Evolutionary conservation across 139 green algal genomes (phyloP).

Genomic region (Astrephomene gubernaculifera): DNA sequence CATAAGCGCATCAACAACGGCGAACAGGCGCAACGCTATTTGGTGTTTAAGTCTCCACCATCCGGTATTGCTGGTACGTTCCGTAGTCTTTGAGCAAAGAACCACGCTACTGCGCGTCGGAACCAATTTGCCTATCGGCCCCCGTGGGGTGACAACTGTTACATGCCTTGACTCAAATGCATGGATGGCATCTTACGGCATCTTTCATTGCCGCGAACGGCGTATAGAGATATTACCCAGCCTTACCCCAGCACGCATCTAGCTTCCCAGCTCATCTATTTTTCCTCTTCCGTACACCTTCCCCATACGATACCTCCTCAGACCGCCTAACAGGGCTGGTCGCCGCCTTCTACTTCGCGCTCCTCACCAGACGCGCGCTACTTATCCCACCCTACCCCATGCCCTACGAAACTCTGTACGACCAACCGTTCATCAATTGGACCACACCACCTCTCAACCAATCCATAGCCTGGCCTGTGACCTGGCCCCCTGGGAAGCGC

Average conservation of each 20-base stretch:
- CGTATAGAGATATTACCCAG: not conserved
- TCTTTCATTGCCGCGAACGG: not conserved
- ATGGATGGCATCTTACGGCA: not conserved
- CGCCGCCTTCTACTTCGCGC: not conserved
- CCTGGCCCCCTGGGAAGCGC: not conserved
- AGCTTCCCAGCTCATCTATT: not conserved
- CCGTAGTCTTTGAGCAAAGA: not conserved
- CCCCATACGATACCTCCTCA: not conserved
- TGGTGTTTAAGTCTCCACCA: not conserved
- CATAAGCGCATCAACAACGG: not conserved
- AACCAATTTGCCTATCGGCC: not conserved
- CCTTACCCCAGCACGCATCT: not conserved
- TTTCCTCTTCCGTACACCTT: not conserved
- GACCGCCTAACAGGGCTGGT: not conserved
- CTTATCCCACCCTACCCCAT: not conserved
- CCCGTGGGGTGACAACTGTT: not conserved
- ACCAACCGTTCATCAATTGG: conserved; percentile 19
- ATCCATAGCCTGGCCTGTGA: not conserved
- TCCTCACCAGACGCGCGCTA: not conserved
- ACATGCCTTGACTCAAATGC: not conserved
- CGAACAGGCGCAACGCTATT: not conserved
- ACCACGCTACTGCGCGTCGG: not conserved
- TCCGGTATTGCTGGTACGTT: not conserved
- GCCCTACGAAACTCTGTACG: not conserved
- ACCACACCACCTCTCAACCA: not conserved